Base-by-base conservation (phyloP, 1,284 basidiomycete species). In the Microbotryum saponariae region DNA sequence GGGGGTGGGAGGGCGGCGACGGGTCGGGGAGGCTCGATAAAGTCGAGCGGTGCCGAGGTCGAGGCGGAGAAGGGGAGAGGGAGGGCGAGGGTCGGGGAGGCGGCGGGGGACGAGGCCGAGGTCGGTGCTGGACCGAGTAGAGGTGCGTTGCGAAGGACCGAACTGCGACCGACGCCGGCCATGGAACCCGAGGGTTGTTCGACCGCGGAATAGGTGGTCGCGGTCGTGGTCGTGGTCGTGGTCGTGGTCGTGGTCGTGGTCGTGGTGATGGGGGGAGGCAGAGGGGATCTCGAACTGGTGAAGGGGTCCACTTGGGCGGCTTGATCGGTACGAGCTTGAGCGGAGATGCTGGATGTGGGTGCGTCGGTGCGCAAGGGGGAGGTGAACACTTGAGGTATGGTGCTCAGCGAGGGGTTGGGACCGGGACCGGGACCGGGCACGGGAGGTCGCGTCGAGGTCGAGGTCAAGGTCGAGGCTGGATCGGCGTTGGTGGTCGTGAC, bases 141-240 rank as follows among this genome's bases (percentile, higher is more conserved):
- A 23, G 21, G 37, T 12, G 37, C 37, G 29, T 29, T 54, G 14
- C 62, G 52, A 27, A 64, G 54, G 44, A 67, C 56, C 33, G 66
- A 62, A 48, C 61, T 62, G 8, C 65, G 55, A 3, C 66, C 66
- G 18, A 67, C 49, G 10, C 66, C 66, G n/a, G 61, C 66, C 59
- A 67, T 60, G 48, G 37, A 42, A 16, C 37, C 37, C 4, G 37
- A 42, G 18, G 37, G 14, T 12, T 42, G 37, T 42, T 42, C 37
- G 37, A 6, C 16, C 4, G 37, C 37, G 37, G 31, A 31, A 6
- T 3, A 29, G 29, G 29, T 7, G 29, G 29, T 29, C 25, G n/a
- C n/a, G n/a, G n/a, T n/a, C n/a, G n/a, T n/a, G n/a, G n/a, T n/a
- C n/a, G n/a, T n/a, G n/a, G n/a, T n/a, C n/a, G n/a, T n/a, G n/a